Evolutionary conservation across 139 green algal genomes (phyloP).

Genomic region (Closterium sp.): DNA sequence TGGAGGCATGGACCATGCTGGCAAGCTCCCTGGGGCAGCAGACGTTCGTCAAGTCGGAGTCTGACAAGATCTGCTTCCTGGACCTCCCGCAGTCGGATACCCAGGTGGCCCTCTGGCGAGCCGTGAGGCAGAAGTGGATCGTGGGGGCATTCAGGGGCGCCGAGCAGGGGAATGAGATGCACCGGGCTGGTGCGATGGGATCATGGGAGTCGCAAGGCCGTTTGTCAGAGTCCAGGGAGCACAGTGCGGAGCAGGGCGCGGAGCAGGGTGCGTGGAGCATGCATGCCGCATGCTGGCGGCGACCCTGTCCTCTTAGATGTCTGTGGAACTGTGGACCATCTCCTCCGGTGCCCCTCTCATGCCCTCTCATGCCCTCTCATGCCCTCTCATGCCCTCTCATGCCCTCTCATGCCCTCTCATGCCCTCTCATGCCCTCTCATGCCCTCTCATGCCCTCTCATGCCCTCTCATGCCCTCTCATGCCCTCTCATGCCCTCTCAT

Average conservation of each 20-base stretch:
- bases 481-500: too few relatives aligned
- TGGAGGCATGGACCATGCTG: conserved; percentile 33
- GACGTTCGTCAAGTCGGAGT: conserved; percentile 29
- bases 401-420: background rate
- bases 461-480: background rate
- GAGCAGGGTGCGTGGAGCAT: too few relatives aligned
- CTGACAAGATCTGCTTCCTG: conserved; percentile 31
- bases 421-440: background rate
- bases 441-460: background rate
- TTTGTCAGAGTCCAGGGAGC: too few relatives aligned
- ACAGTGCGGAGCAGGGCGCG: too few relatives aligned
- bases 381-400: background rate
- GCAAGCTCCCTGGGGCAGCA: conserved; percentile 5
- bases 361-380: background rate
- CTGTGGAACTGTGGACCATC: background rate
- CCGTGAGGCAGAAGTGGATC: background rate
- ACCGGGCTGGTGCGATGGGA: background rate
- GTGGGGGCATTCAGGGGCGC: conserved; percentile 33
- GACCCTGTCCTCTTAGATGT: background rate
- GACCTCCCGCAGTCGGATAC: conserved; percentile 17
- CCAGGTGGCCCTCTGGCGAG: conserved; percentile 25
- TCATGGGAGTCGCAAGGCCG: too few relatives aligned
- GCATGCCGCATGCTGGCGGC: background rate
- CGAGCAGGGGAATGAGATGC: conserved; percentile 17
- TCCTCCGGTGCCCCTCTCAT: background rate